A percentile compares a stretch with the other conserved stretches of the same genome.
phyloP scores from a whole-genome alignment of 768 basidiomycete genomes.

The Myochromella boudieri region DNA sequence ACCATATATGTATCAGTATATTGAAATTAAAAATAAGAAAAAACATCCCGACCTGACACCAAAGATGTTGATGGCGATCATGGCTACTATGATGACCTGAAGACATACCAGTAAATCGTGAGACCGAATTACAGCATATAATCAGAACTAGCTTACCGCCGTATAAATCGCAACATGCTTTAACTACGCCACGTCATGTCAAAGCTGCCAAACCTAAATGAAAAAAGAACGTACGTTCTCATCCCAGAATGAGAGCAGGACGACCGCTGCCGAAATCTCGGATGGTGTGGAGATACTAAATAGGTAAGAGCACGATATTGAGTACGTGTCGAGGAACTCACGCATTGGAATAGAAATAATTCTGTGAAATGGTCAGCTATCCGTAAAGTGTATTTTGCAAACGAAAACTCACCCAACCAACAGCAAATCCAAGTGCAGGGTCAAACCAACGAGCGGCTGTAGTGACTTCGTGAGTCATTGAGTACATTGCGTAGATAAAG shows the following conservation, averaged over 20 bases:
- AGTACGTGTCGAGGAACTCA: constrained; percentile 16
- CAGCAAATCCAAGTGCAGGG: constrained; percentile 57
- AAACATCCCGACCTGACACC: constrained; percentile 58
- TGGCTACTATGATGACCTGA: constrained; percentile 50
- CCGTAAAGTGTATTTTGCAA: not conserved
- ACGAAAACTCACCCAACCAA: constrained; percentile 45
- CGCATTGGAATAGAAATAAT: constrained; percentile 45
- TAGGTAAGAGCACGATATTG: not conserved
- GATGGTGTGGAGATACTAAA: constrained; percentile 62
- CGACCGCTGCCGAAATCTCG: constrained; percentile 72
- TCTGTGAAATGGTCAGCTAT: constrained; percentile 22
- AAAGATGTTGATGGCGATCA: constrained; percentile 64
- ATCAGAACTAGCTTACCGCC: constrained; percentile 30
- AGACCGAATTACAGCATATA: not conserved
- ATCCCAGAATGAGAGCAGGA: constrained; percentile 77
- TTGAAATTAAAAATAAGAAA: too few relatives aligned
- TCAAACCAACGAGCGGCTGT: constrained; percentile 58
- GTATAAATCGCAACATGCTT: constrained; percentile 57
- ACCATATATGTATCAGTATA: too few relatives aligned
- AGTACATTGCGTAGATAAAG: not conserved
- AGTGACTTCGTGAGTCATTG: not conserved
- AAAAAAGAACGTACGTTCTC: constrained; percentile 35
- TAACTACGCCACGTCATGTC: constrained; percentile 28
- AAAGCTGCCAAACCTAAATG: not conserved
- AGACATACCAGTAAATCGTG: not conserved